phyloP scores from a whole-genome alignment of 31 red algal genomes.

The Endocladia muricata region DNA sequence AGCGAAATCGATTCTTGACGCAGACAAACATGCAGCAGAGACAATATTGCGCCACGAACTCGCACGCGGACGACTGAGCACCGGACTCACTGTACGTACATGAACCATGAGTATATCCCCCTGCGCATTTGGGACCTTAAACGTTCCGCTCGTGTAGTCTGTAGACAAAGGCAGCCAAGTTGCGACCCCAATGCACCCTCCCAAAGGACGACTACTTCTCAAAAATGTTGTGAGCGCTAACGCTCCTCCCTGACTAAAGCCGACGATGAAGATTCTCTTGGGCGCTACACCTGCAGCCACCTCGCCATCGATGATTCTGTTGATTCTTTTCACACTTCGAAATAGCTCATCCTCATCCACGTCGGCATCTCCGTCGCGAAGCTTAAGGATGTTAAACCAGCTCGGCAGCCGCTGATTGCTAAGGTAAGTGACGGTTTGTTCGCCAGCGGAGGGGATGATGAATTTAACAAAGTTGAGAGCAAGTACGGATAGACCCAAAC shows the following conservation, averaged over 20 bases:
- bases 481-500: slow-evolving; percentile 55
- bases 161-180: slow-evolving; percentile 55
- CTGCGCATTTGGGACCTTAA: too few species aligned
- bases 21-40: too few species aligned
- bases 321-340: slow-evolving; percentile 31
- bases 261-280: slow-evolving; percentile 74
- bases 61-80: too few species aligned
- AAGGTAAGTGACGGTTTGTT: slow-evolving; percentile 37
- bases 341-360: slow-evolving; percentile 57
- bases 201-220: slow-evolving; percentile 14
- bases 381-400: slow-evolving; percentile 61
- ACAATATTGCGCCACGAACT: too few species aligned
- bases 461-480: slow-evolving; percentile 69
- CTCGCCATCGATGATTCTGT: slow-evolving; percentile 73
- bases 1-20: too few species aligned
- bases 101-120: too few species aligned
- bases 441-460: slow-evolving; percentile 71
- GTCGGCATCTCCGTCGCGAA: neutral
- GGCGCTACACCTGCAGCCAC: slow-evolving; percentile 45
- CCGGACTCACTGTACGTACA: too few species aligned
- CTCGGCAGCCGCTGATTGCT: slow-evolving; percentile 17
- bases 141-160: too few species aligned
- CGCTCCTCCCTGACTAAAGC: slow-evolving; percentile 92
- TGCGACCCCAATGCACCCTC: slow-evolving; percentile 50
- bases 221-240: slow-evolving; percentile 72